Evolutionary conservation across 2,329 filamentous ascomycete genomes (phyloP).

Genomic region (Nemania serpens): DNA sequence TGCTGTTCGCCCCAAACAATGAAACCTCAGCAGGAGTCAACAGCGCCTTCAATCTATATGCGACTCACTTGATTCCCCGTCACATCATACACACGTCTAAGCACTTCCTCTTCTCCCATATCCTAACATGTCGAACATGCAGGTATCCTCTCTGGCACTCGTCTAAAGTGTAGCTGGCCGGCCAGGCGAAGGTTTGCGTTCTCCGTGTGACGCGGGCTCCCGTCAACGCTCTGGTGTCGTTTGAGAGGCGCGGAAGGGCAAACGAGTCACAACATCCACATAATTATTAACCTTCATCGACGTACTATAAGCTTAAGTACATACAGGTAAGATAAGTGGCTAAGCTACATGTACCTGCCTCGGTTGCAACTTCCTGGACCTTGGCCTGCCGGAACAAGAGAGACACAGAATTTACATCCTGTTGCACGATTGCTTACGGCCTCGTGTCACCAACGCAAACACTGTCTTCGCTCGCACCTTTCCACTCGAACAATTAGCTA

Average conservation of each 20-base stretch:
- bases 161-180: not conserved
- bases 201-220: conserved; percentile 7
- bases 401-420: not conserved
- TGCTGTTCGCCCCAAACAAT: not conserved
- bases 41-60: conserved; percentile 12
- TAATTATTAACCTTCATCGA: not conserved
- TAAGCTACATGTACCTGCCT: not conserved
- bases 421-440: conserved; percentile 8
- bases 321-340: not conserved
- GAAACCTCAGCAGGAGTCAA: not conserved
- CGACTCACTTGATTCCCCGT: not conserved
- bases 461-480: conserved; percentile 8
- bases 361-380: not conserved
- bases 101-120: not conserved
- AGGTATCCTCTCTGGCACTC: conserved; percentile 8
- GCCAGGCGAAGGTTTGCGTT: conserved; percentile 14
- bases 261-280: not conserved
- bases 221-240: conserved; percentile 1
- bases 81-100: conserved; percentile 2
- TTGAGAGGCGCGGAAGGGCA: not conserved
- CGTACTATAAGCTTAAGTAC: not conserved
- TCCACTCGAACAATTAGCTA: conserved; percentile 1
- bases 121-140: conserved; percentile 10
- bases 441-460: conserved; percentile 12
- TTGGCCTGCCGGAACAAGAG: not conserved